These are phyloP conservation scores for Tricholoma sp. DNA, from an alignment of 768 basidiomycete species.

Conservation along the genomic window DNA sequence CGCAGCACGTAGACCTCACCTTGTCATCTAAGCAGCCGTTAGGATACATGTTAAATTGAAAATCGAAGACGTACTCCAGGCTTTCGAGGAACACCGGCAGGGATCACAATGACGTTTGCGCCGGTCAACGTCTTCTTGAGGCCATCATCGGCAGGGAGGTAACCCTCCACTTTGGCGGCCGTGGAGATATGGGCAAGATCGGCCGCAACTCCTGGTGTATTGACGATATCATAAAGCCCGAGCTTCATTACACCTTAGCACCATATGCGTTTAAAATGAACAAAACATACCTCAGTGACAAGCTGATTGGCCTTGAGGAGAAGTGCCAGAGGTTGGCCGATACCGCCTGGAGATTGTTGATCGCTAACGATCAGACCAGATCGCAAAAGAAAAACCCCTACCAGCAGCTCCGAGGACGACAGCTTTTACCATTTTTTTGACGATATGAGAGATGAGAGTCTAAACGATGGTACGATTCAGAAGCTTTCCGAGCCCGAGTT, in stretches of 20 bases:
- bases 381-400: constrained; percentile 22
- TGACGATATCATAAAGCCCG: constrained; percentile 91
- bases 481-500: constrained; percentile 6
- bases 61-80: constrained; percentile 61
- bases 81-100: constrained; percentile 95
- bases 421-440: constrained; percentile 56
- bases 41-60: constrained; percentile 4
- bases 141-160: constrained; percentile 72
- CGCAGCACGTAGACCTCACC: constrained; percentile 26
- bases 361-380: constrained; percentile 2
- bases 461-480: constrained; percentile 4
- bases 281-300: constrained; percentile 59
- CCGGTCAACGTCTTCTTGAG: constrained; percentile 78
- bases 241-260: constrained; percentile 42
- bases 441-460: constrained; percentile 4
- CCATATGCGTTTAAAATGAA: constrained; percentile 1
- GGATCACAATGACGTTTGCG: constrained; percentile 90
- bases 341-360: constrained; percentile 60
- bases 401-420: constrained; percentile 97
- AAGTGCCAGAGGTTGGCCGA: constrained; percentile 93
- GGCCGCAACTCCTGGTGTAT: constrained; percentile 94
- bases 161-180: constrained; percentile 80
- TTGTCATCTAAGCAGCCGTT: constrained; percentile 41
- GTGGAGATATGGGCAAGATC: constrained; percentile 95
- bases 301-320: constrained; percentile 83